These are phyloP conservation scores for Yamadazyma songkhlaensis DNA, from an alignment of 1,139 yeast species.

Conservation along the genomic window DNA sequence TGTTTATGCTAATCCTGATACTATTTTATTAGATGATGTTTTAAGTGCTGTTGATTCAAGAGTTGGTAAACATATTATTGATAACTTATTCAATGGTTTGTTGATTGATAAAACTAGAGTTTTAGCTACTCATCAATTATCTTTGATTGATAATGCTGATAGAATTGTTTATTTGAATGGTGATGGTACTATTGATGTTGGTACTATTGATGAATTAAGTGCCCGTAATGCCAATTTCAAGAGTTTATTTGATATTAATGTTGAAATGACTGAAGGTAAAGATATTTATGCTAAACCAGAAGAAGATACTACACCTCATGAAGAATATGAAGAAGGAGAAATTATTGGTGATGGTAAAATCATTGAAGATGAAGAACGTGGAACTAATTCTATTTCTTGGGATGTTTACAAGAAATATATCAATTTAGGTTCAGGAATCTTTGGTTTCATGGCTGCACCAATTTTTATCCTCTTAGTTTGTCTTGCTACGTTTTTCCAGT, in stretches of 20 bases:
- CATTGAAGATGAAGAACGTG: conserved; percentile 36
- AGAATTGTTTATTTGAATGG: conserved; percentile 31
- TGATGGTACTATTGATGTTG: conserved; percentile 33
- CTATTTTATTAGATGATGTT: conserved; percentile 40
- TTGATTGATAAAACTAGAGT: conserved; percentile 28
- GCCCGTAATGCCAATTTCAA: conserved; percentile 23
- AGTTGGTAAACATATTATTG: conserved; percentile 38
- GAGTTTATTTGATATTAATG: conserved; percentile 25
- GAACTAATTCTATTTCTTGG: conserved; percentile 40
- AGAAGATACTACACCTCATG: background rate
- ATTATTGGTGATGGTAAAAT: conserved; percentile 23
- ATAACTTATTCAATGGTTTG: conserved; percentile 30
- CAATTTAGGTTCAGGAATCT: conserved; percentile 39
- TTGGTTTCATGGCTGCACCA: conserved; percentile 28
- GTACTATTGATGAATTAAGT: conserved; percentile 27
- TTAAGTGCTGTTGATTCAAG: conserved; percentile 41
- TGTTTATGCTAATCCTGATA: conserved; percentile 32
- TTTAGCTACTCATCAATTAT: conserved; percentile 40
- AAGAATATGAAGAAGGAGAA: conserved; percentile 5
- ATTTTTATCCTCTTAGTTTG: conserved; percentile 36
- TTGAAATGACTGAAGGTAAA: conserved; percentile 20
- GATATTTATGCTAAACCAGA: conserved; percentile 15
- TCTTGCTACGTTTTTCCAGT: conserved; percentile 35
- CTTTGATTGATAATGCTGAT: conserved; percentile 31
- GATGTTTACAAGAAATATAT: conserved; percentile 34